Evolutionary conservation across 768 basidiomycete species (phyloP).

Genomic region (Hypsizygus marmoreus): DNA sequence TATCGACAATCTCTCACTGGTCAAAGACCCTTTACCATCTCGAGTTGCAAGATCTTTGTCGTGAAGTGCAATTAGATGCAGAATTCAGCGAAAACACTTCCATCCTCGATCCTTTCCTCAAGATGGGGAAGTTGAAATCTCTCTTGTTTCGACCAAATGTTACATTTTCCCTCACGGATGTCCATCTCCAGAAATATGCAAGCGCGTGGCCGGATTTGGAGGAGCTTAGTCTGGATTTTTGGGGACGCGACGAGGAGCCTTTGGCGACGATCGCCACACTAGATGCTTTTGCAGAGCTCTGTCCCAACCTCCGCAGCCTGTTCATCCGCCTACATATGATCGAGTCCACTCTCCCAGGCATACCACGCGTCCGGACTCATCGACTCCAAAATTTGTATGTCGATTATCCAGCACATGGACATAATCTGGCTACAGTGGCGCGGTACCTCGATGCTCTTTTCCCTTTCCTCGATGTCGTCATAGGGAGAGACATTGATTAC

Average conservation of each 20-base stretch:
- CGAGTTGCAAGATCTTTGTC: neutral
- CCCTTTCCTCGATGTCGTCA: neutral
- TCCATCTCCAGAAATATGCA: neutral
- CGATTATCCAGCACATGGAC: neutral
- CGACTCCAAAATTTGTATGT: neutral
- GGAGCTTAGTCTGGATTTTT: neutral
- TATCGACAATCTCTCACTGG: neutral
- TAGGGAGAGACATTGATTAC: neutral
- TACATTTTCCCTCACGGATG: neutral
- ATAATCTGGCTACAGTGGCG: neutral
- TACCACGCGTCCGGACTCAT: neutral
- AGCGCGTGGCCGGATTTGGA: neutral
- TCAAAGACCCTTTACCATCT: slow-evolving; percentile 1
- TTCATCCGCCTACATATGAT: neutral
- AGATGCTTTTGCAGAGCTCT: slow-evolving; percentile 2
- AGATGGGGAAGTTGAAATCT: neutral
- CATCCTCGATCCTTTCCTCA: neutral
- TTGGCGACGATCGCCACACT: neutral
- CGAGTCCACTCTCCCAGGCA: neutral
- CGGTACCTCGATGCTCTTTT: slow-evolving; percentile 3
- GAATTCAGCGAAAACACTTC: neutral
- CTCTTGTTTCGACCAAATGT: neutral
- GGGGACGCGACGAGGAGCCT: neutral
- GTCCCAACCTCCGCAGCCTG: neutral
- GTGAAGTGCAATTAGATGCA: neutral